Conservation (phyloP, 768 basidiomycete species). For the Rhizopogon salebrosus region DNA sequence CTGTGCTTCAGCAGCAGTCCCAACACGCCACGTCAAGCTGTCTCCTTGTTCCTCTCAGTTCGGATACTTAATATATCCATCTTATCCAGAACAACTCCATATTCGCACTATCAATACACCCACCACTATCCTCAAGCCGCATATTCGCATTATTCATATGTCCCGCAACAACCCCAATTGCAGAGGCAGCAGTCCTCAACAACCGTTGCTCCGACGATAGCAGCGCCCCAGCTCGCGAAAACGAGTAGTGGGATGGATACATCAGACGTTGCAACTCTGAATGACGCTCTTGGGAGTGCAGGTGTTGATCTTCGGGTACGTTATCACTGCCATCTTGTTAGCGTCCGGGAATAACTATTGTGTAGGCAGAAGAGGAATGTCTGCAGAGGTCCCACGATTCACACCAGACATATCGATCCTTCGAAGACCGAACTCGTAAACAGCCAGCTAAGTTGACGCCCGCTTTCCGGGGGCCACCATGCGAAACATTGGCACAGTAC, state of each 20-base stretch:
- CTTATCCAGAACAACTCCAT: conserved; percentile 38
- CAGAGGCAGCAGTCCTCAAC: conserved; percentile 21
- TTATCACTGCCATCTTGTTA: not conserved
- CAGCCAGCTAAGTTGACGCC: conserved; percentile 70
- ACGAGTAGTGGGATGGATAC: conserved; percentile 45
- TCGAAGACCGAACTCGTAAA: conserved; percentile 76
- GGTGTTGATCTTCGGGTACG: conserved; percentile 80
- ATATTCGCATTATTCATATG: conserved; percentile 41
- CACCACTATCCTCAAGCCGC: conserved; percentile 32
- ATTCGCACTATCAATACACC: conserved; percentile 43
- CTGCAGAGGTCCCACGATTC: conserved; percentile 63
- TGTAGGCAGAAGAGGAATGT: conserved; percentile 83
- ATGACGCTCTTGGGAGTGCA: conserved; percentile 81
- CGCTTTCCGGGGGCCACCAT: conserved; percentile 62
- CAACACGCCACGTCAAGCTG: conserved; percentile 37
- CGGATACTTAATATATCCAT: conserved; percentile 5
- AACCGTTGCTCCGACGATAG: conserved; percentile 12
- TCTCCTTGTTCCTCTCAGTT: not conserved
- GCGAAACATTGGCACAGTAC: conserved; percentile 58
- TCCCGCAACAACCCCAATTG: conserved; percentile 23
- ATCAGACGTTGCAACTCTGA: conserved; percentile 71
- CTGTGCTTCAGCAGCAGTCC: conserved; percentile 60
- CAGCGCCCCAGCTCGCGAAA: conserved; percentile 17
- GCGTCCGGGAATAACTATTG: not conserved
- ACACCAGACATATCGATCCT: conserved; percentile 57